Evolutionary conservation across 768 basidiomycete genomes (phyloP), one percentile per base, ranked within the genome.

Genomic region (Fibroporia radiculosa): DNA sequence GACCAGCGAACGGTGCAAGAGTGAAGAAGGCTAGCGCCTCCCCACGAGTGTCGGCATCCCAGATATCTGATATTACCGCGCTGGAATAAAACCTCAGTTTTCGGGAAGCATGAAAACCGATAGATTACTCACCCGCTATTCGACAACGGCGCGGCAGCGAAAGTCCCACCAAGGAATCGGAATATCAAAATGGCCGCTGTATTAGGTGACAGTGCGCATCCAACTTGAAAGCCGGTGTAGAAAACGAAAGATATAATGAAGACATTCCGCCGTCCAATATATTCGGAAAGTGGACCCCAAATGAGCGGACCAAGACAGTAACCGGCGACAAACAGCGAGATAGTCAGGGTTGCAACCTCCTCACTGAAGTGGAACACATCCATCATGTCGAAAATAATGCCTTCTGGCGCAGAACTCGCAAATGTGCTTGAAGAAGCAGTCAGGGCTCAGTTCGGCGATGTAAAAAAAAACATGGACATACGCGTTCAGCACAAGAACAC

Each of bases 101-200:
- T 24, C 23, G 11, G 22, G 16, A 37, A 10, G 12, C 13, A 10
- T 4, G 8, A 10, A 20, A 20, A 12, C 12, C 14, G 23, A 20
- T n/a, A n/a, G n/a, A n/a, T n/a, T 11, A 56, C 65, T 13, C 51
- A 78, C 76, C 78, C 82, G 44, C 75, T 72, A 60, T 80, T 82
- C 16, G 82, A 74, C 37, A 83, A 52, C 1, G 82, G 82, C 22
- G 75, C 71, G 23, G 78, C 72, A 19, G 82, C 81, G 51, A 82
- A 83, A 1, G 67, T 66, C 13, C 85, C 84, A 1, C 75, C 75
- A 14, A 86, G 55, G 57, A 85, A 80, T 22, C 85, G 73, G 46
- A 81, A 75, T 5, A 81, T 55, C 4, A 89, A 66, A n/a, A 87
- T 58, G 2, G 79, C 73, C 18, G 66, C 69, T 3, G 75, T 74